Percentiles rank a stretch among this genome's conserved stretches.
phyloP scores from a whole-genome alignment of 352 stramenopile genomes.

The Phytopythium aichiense region DNA sequence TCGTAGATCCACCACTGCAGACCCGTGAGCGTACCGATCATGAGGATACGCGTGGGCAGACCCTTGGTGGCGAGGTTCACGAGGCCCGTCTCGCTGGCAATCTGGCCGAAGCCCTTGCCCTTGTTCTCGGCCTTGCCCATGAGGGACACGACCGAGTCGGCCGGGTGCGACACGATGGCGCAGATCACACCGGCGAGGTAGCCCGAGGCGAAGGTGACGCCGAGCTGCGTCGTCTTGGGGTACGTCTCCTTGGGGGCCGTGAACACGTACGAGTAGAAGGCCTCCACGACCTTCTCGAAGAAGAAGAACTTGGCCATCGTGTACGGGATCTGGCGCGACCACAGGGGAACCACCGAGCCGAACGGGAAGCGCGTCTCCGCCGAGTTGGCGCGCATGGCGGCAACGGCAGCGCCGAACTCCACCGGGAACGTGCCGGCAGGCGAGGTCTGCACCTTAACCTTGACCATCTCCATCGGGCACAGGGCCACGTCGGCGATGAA shows the following conservation, averaged over 20 bases:
- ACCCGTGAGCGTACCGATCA: slow-evolving; percentile 95
- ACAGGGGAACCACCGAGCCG: slow-evolving; percentile 87
- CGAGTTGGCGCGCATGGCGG: slow-evolving; percentile 86
- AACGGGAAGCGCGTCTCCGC: slow-evolving; percentile 90
- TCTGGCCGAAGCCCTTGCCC: slow-evolving; percentile 88
- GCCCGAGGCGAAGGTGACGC: slow-evolving; percentile 96
- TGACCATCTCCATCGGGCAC: slow-evolving; percentile 95
- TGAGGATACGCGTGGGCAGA: slow-evolving; percentile 92
- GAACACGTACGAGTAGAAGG: slow-evolving; percentile 88
- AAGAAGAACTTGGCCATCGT: slow-evolving; percentile 99
- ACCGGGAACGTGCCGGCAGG: slow-evolving; percentile 86
- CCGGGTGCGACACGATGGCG: slow-evolving; percentile 98
- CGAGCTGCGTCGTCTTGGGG: slow-evolving; percentile 93
- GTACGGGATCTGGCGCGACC: slow-evolving; percentile 96
- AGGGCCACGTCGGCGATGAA: slow-evolving; percentile 93
- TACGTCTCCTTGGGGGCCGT: slow-evolving; percentile 90
- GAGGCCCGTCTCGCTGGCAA: slow-evolving; percentile 76
- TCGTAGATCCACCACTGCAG: slow-evolving; percentile 98
- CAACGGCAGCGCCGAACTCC: slow-evolving; percentile 83
- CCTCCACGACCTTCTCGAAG: slow-evolving; percentile 90
- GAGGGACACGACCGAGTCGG: slow-evolving; percentile 98
- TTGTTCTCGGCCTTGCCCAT: slow-evolving; percentile 92
- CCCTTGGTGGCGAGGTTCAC: slow-evolving; percentile 85
- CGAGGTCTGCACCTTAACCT: slow-evolving; percentile 93
- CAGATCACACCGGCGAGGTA: slow-evolving; percentile 99